Evolutionary conservation across 768 basidiomycete species (phyloP), one percentile per base, ranked within the genome.

Genomic region (Boletus rubroflammeus): DNA sequence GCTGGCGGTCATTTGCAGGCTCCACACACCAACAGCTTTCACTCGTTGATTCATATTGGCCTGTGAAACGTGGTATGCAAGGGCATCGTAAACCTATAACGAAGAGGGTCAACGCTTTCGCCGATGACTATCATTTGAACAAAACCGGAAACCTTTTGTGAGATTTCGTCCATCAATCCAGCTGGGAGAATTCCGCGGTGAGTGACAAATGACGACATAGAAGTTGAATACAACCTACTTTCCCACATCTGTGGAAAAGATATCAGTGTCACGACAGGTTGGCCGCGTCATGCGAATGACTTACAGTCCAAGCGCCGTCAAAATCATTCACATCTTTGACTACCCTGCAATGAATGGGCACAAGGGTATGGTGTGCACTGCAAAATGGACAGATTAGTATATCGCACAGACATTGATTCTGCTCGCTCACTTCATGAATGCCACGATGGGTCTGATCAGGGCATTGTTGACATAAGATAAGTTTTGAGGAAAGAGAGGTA

Each of bases 301-400:
- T 67, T 67, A 93, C 90, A 51, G 93, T 98, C 95, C 94, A 98
- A 21, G 93, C 83, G 5, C 97, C 97, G 70, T 98, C 93, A 67
- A 98, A 99, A 56, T 97, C 92, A 50, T 72, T 75, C 55, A 96
- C 72, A 55, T 90, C 83, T 66, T 93, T 88, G 35, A 89, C 83
- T 4, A 98, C 85, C 50, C 85, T 82, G 68, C 94, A 98, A 60
- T 87, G 93, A 50, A 98, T 94, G 13, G 97, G 97, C 2, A 99
- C 82, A 62, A 99, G 73, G 1, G 97, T 99, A 55, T 88, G 84
- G 67, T 98, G 96, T 4, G 90, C 87, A 69, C 96, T 98, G 61
- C 25, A 59, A 3, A 51, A 68, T 28, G 21, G 15, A 31, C 9
- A 28, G 19, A 19, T 54, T 13, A 53, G 40, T 48, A 35, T 36